phyloP scores from a whole-genome alignment of 2,329 filamentous ascomycete species.

The Talaromyces sp. region DNA sequence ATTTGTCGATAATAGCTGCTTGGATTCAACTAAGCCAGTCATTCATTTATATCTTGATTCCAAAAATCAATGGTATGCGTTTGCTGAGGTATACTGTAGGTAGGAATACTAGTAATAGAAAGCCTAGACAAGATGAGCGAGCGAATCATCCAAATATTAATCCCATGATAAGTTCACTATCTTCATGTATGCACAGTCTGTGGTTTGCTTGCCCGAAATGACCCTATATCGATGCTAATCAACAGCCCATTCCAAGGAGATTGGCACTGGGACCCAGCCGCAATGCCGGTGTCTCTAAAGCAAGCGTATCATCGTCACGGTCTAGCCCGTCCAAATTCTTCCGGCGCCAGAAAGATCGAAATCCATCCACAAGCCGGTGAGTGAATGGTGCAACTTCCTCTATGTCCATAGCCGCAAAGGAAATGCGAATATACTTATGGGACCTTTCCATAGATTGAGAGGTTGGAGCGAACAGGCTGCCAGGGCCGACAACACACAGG shows the following conservation, averaged over 20 bases:
- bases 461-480: constrained; percentile 72
- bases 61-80: too few species aligned
- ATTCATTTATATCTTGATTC: too few species aligned
- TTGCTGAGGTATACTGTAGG: too few species aligned
- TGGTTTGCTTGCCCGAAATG: neutral
- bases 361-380: constrained; percentile 67
- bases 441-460: constrained; percentile 60
- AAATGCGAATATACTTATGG: constrained; percentile 75
- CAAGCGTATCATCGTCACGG: constrained; percentile 26
- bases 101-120: too few species aligned
- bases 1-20: too few species aligned
- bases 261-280: constrained; percentile 4
- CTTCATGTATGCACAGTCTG: too few species aligned
- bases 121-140: too few species aligned
- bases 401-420: constrained; percentile 81
- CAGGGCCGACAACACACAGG: constrained; percentile 70
- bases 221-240: neutral
- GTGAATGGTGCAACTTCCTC: constrained; percentile 67
- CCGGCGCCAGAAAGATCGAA: constrained; percentile 76
- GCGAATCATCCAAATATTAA: too few species aligned
- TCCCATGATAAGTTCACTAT: too few species aligned
- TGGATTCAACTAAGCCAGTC: too few species aligned
- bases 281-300: constrained; percentile 11
- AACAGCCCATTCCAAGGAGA: constrained; percentile 16
- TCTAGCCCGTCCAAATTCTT: constrained; percentile 57